A percentile compares a stretch with the other conserved stretches of the same genome.
Conservation (phyloP, 2,329 filamentous ascomycete species). For the Amylocarpus encephaloides region DNA sequence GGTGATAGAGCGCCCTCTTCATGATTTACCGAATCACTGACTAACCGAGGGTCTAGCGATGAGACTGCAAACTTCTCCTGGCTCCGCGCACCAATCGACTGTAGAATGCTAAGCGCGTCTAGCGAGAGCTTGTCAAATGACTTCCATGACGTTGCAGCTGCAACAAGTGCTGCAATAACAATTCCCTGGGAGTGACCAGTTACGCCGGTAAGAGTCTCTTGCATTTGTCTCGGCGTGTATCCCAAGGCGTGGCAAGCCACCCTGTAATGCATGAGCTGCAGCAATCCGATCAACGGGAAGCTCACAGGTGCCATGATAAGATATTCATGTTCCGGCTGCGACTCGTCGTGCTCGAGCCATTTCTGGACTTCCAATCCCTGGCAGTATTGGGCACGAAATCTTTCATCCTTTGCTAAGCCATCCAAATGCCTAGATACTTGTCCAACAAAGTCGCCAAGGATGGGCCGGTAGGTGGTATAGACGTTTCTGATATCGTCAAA, state of each 20-base stretch:
- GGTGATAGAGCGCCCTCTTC: conserved; percentile 94
- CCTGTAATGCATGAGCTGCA: conserved; percentile 92
- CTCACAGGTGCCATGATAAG: conserved; percentile 91
- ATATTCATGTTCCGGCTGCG: conserved; percentile 91
- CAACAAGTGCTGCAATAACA: conserved; percentile 88
- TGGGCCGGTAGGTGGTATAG: too few relatives aligned
- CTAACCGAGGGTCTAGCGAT: conserved; percentile 80
- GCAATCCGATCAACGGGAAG: conserved; percentile 89
- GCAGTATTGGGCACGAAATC: conserved; percentile 48
- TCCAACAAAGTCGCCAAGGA: too few relatives aligned
- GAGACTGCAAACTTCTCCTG: conserved; percentile 96
- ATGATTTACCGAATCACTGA: conserved; percentile 89
- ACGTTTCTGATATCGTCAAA: too few relatives aligned
- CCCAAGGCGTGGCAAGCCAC: conserved; percentile 91
- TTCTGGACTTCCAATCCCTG: conserved; percentile 94
- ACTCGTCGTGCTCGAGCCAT: conserved; percentile 84
- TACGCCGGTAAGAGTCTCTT: conserved; percentile 76
- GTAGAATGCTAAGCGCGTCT: conserved; percentile 83
- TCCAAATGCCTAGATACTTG: too few relatives aligned
- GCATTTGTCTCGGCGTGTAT: conserved; percentile 79
- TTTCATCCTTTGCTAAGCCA: too few relatives aligned
- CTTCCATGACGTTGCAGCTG: conserved; percentile 88
- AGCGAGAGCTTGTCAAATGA: conserved; percentile 75
- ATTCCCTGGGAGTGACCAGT: conserved; percentile 97
- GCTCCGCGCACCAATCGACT: conserved; percentile 96